Percentiles rank a stretch among this genome's conserved stretches.
phyloP scores from a whole-genome alignment of 106 monocot species.

The Dioscorea dumetorum region DNA sequence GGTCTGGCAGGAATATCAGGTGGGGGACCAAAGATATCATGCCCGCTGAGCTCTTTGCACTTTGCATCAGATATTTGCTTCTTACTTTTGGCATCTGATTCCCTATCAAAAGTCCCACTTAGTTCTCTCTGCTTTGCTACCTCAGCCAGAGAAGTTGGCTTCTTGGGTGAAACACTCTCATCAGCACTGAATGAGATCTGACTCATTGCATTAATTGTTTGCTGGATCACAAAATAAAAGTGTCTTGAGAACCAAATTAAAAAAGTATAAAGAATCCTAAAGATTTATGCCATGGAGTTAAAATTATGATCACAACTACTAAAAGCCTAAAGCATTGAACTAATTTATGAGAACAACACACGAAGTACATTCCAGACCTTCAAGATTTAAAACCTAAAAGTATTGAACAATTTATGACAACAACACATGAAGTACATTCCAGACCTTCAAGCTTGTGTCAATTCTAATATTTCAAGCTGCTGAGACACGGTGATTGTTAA shows the following conservation, averaged over 20 bases:
- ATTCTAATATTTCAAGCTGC: too few relatives aligned
- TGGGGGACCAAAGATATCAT: slow-evolving; percentile 57
- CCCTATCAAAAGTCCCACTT: slow-evolving; percentile 46
- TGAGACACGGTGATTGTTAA: too few relatives aligned
- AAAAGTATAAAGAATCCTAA: too few relatives aligned
- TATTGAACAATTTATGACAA: too few relatives aligned
- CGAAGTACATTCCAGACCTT: too few relatives aligned
- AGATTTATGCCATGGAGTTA: too few relatives aligned
- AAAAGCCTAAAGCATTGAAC: too few relatives aligned
- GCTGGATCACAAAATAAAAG: slow-evolving; percentile 14
- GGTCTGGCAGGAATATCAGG: slow-evolving; percentile 17
- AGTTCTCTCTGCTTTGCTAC: slow-evolving; percentile 47
- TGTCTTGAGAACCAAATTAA: background rate
- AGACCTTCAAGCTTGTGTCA: too few relatives aligned
- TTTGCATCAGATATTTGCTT: slow-evolving; percentile 53
- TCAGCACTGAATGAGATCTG: slow-evolving; percentile 59
- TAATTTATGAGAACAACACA: too few relatives aligned
- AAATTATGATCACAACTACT: too few relatives aligned
- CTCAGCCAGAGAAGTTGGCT: slow-evolving; percentile 42
- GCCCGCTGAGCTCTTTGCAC: slow-evolving; percentile 54
- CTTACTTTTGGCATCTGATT: slow-evolving; percentile 30
- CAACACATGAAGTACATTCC: too few relatives aligned
- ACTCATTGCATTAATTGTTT: slow-evolving; percentile 37
- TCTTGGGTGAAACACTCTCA: slow-evolving; percentile 48
- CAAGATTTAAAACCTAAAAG: too few relatives aligned